These are phyloP conservation scores for Karstenula rhodostoma DNA, from an alignment of 2,329 filamentous ascomycete genomes.

Conservation along the genomic window DNA sequence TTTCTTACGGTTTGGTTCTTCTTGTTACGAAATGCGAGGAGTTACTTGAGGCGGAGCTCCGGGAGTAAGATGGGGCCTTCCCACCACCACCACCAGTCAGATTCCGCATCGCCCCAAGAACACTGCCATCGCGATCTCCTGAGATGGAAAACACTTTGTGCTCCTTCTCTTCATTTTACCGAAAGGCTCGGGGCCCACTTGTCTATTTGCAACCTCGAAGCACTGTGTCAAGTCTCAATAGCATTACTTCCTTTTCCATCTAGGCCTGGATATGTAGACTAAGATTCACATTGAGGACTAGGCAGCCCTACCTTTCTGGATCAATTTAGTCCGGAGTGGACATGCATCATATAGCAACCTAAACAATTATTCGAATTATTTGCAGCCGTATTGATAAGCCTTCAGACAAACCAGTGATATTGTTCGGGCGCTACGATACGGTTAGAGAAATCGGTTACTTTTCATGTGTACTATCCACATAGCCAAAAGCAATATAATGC, in stretches of 20 bases:
- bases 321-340: background rate
- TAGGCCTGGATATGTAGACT: background rate
- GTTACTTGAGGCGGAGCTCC: background rate
- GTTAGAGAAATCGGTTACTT: background rate
- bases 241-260: background rate
- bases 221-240: background rate
- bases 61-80: background rate
- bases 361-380: background rate
- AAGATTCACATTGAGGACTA: background rate
- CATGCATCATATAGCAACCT: background rate
- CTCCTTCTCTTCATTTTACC: background rate
- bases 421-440: background rate
- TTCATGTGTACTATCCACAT: background rate
- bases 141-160: background rate
- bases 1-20: background rate
- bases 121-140: constrained; percentile 1
- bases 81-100: background rate
- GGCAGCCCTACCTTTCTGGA: background rate
- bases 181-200: background rate
- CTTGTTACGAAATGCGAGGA: background rate
- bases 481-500: background rate
- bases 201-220: background rate
- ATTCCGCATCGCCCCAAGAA: background rate
- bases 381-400: background rate
- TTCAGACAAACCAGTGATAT: background rate